Evolutionary conservation across 768 basidiomycete genomes (phyloP), one percentile per base, ranked within the genome.

Genomic region (Bullera alba): DNA sequence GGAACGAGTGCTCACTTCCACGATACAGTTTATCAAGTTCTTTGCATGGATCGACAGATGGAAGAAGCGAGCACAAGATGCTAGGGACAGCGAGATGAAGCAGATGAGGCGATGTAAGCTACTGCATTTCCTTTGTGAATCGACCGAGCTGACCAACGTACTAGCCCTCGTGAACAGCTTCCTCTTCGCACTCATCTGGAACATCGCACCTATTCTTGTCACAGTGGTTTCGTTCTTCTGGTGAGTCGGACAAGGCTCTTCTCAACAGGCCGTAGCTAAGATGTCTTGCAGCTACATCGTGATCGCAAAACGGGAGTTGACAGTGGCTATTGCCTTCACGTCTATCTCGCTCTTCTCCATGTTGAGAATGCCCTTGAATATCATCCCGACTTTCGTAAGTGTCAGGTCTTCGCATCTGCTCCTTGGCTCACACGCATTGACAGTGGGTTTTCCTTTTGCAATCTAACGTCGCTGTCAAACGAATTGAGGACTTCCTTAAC

Each of bases 311-410:
- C 85, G 86, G 39, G 75, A 86, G 65, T 69, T 97, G 41, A 85
- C 87, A 0, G 77, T 91, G 42, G 77, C 84, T 7, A 78, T 81
- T 16, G 91, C 92, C 0, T 93, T 93, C 66, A 93, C 91, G 37
- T 83, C 88, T 0, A 85, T 95, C 29, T 80, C 87, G 0, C 70
- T 93, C 36, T 93, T 93, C 71, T 77, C 77, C 39, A 90, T 95
- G 90, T 77, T 95, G 3, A 60, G 65, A 32, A 68, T 66, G 17
- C 88, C 89, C 0, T 74, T 91, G 39, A 86, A 86, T 59, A 78
- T 86, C 25, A 82, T 93, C 42, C 89, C 89, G 0, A 75, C 55
- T 38, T 71, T 57, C 50, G 70, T 70, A 42, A 58, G 69, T 57
- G 25, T n/a, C n/a, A n/a, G n/a, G n/a, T n/a, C 15, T 23, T n/a